phyloP scores from a whole-genome alignment of 192 early-diverging fungal genomes.

The Rhizophagus sp. region DNA sequence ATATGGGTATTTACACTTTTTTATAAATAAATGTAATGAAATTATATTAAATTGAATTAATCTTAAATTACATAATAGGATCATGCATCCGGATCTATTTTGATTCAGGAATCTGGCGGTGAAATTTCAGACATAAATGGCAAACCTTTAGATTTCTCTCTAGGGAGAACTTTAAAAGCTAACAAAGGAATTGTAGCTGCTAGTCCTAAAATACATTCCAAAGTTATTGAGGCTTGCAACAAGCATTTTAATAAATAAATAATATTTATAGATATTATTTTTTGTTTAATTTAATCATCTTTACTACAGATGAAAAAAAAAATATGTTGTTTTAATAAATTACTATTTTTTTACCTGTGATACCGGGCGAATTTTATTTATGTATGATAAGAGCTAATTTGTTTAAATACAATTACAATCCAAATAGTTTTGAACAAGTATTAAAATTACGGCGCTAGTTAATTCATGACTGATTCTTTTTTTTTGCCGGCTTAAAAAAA shows the following conservation, averaged over 20 bases:
- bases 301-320: too few relatives aligned
- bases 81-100: constrained; percentile 88
- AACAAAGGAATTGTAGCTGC: constrained; percentile 92
- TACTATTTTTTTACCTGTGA: too few relatives aligned
- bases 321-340: too few relatives aligned
- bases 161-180: constrained; percentile 74
- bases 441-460: too few relatives aligned
- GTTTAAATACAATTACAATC: too few relatives aligned
- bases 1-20: constrained; percentile 76
- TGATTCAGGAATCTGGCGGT: constrained; percentile 94
- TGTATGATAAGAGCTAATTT: too few relatives aligned
- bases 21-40: background rate
- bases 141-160: constrained; percentile 85
- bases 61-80: constrained; percentile 54
- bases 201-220: constrained; percentile 70
- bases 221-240: constrained; percentile 81
- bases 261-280: too few relatives aligned
- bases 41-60: background rate
- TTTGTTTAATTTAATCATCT: too few relatives aligned
- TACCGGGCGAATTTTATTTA: too few relatives aligned
- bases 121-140: constrained; percentile 81
- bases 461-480: too few relatives aligned
- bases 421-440: too few relatives aligned
- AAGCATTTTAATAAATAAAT: constrained; percentile 29
- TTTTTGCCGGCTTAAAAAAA: too few relatives aligned